phyloP scores from a whole-genome alignment of 306 rosid species.

The Citrullus amarus region DNA sequence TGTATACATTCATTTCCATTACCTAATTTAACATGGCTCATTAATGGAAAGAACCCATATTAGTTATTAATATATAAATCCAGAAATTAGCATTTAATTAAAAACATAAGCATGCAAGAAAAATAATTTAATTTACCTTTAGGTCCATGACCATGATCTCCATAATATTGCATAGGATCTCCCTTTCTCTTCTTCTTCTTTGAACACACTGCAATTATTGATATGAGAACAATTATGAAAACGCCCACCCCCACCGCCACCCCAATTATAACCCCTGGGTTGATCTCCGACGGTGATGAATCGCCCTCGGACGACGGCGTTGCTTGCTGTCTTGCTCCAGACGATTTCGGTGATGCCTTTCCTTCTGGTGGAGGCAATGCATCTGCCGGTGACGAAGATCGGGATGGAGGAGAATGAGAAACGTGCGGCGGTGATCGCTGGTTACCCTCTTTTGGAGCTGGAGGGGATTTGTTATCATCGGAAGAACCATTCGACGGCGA shows the following conservation, averaged over 20 bases:
- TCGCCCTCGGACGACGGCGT: not conserved
- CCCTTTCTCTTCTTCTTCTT: conserved; percentile 41
- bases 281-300: not conserved
- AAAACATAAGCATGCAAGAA: not conserved
- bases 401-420: conserved; percentile 9
- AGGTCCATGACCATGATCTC: conserved; percentile 32
- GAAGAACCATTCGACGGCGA: not conserved
- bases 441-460: conserved; percentile 6
- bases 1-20: too few species aligned
- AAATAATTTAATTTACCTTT: conserved; percentile 29
- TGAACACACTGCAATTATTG: conserved; percentile 23
- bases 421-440: not conserved
- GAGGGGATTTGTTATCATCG: not conserved
- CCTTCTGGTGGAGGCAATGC: conserved; percentile 19
- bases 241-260: conserved; percentile 26
- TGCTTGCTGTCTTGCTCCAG: not conserved
- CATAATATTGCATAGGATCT: conserved; percentile 30
- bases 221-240: conserved; percentile 21
- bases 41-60: too few species aligned
- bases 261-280: conserved; percentile 25
- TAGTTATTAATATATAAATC: too few species aligned
- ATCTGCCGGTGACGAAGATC: not conserved
- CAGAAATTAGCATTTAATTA: too few species aligned
- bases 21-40: too few species aligned
- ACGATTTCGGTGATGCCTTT: not conserved